Evolutionary conservation across 2,329 filamentous ascomycete species (phyloP).

Genomic region (Calonectria montana): DNA sequence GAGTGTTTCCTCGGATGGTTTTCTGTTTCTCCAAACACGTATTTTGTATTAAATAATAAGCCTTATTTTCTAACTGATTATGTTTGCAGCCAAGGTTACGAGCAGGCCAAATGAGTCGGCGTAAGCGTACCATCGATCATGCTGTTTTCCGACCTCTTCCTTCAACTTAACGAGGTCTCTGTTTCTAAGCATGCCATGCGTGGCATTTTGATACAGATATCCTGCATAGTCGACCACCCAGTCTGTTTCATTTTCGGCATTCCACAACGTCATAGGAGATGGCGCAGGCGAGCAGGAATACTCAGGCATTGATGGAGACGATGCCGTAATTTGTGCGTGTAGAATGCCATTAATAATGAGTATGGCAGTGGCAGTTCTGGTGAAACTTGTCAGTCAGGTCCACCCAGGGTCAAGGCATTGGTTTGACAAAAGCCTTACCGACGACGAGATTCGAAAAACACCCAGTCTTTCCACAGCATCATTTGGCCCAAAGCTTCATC

Average conservation of each 20-base stretch:
- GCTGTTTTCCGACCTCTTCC: neutral
- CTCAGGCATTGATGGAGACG: neutral
- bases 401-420: neutral
- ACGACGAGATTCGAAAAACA: neutral
- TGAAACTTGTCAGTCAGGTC: neutral
- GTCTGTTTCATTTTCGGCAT: neutral
- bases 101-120: neutral
- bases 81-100: neutral
- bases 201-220: neutral
- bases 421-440: neutral
- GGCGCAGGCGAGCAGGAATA: neutral
- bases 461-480: neutral
- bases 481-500: neutral
- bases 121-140: neutral
- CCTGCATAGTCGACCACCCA: neutral
- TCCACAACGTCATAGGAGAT: neutral
- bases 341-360: neutral
- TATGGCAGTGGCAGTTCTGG: neutral
- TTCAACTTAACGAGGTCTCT: neutral
- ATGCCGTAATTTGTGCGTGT: neutral
- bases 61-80: neutral
- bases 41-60: too few relatives aligned
- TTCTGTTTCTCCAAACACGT: too few relatives aligned
- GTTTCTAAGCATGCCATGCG: neutral
- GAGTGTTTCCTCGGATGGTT: too few relatives aligned